Evolutionary conservation across 768 basidiomycete species (phyloP).

Genomic region (Cystofilobasidium bisporidii): DNA sequence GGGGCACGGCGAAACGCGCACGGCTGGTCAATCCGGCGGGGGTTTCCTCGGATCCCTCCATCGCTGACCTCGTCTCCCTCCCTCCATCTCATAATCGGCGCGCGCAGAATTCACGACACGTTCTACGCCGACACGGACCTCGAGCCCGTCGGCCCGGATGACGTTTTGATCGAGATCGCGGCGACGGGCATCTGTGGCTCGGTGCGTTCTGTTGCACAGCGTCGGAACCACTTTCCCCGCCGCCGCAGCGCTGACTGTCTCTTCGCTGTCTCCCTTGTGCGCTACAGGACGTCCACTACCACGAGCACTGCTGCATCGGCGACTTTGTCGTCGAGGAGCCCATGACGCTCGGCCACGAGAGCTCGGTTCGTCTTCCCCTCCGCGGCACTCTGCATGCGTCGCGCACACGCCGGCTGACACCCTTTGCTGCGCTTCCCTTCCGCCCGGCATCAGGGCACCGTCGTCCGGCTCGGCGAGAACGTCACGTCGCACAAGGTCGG

Average conservation of each 20-base stretch:
- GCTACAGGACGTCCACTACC: slow-evolving; percentile 49
- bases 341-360: slow-evolving; percentile 90
- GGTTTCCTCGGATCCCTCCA: neutral
- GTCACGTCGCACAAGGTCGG: slow-evolving; percentile 70
- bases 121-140: slow-evolving; percentile 65
- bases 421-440: neutral
- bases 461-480: slow-evolving; percentile 54
- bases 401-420: too few relatives aligned
- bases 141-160: slow-evolving; percentile 63
- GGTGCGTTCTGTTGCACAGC: too few relatives aligned
- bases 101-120: slow-evolving; percentile 52
- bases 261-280: too few relatives aligned
- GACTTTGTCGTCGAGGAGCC: slow-evolving; percentile 62
- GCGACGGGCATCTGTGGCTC: slow-evolving; percentile 81
- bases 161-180: slow-evolving; percentile 69
- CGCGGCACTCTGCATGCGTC: too few relatives aligned
- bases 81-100: too few relatives aligned
- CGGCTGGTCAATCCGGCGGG: neutral
- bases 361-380: slow-evolving; percentile 64
- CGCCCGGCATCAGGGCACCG: neutral
- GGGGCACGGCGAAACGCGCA: too few relatives aligned
- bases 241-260: too few relatives aligned
- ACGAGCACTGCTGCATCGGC: slow-evolving; percentile 50
- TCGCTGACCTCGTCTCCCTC: neutral
- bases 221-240: too few relatives aligned